phyloP scores from a whole-genome alignment of 192 early-diverging fungal genomes.

The Thamnidium elegans region DNA sequence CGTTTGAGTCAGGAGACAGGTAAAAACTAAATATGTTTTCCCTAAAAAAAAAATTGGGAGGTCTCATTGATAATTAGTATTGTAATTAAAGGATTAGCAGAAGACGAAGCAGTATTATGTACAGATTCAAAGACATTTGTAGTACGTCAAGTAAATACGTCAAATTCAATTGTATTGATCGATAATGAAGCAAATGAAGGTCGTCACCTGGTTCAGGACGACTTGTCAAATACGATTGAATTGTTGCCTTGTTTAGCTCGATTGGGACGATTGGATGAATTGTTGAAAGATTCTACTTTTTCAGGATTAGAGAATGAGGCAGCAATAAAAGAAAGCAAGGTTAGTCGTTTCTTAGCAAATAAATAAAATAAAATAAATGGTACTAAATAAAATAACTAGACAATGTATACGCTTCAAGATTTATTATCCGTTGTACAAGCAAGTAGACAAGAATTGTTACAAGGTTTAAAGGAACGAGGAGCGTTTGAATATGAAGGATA shows the following conservation, averaged over 20 bases:
- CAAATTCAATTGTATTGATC: slow-evolving; percentile 33
- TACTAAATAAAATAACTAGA: slow-evolving; percentile 10
- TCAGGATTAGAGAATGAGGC: slow-evolving; percentile 42
- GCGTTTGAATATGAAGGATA: slow-evolving; percentile 36
- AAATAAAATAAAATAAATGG: not conserved
- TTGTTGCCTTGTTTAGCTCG: slow-evolving; percentile 43
- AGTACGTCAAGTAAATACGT: slow-evolving; percentile 33
- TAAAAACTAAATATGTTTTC: not conserved
- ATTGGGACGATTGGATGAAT: slow-evolving; percentile 36
- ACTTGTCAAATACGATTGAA: slow-evolving; percentile 40
- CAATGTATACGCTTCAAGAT: slow-evolving; percentile 34
- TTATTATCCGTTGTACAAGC: slow-evolving; percentile 47
- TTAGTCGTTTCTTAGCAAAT: not conserved
- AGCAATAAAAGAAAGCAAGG: slow-evolving; percentile 5
- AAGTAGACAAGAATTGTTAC: slow-evolving; percentile 39
- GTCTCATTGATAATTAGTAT: not conserved
- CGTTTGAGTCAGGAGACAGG: slow-evolving; percentile 13
- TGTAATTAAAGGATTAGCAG: slow-evolving; percentile 36
- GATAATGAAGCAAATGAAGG: not conserved
- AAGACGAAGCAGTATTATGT: slow-evolving; percentile 42
- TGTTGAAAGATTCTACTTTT: slow-evolving; percentile 35
- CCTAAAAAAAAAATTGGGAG: not conserved
- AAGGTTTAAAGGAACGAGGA: slow-evolving; percentile 38
- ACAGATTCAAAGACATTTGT: slow-evolving; percentile 25
- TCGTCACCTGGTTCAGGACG: slow-evolving; percentile 33